Evolutionary conservation across 2,329 filamentous ascomycete species (phyloP).

Genomic region (Zymoseptoria pseudotritici): DNA sequence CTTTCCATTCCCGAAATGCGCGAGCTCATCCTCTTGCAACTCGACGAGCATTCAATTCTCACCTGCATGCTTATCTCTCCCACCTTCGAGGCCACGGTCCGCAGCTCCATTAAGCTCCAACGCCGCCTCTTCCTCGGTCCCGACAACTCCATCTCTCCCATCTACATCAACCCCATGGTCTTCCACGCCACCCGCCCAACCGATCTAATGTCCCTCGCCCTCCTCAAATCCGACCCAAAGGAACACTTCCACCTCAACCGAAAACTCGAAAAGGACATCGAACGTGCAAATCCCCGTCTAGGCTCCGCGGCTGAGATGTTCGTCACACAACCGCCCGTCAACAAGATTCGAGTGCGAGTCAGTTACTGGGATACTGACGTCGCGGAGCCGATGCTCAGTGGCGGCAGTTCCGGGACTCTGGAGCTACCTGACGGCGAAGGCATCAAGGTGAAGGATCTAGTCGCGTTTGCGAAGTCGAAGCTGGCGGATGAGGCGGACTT

Average conservation of each 20-base stretch:
- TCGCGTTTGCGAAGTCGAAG: too few species aligned
- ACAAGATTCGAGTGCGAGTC: neutral
- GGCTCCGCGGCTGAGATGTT: neutral
- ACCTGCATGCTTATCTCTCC: neutral
- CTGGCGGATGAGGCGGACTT: neutral
- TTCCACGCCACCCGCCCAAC: neutral
- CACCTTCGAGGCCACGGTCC: neutral
- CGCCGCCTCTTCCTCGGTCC: neutral
- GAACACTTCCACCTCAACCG: too few species aligned
- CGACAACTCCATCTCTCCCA: neutral
- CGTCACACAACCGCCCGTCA: neutral
- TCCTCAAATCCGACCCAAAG: too few species aligned
- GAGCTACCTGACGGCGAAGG: too few species aligned
- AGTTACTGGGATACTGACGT: too few species aligned
- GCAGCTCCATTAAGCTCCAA: neutral
- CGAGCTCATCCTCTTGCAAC: neutral
- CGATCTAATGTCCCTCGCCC: neutral
- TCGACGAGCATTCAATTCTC: neutral
- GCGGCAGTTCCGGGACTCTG: too few species aligned
- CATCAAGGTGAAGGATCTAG: neutral
- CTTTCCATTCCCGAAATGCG: conserved; percentile 1
- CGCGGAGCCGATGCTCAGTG: too few species aligned
- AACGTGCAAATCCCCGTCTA: neutral
- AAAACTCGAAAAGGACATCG: too few species aligned
- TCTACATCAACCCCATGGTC: neutral